phyloP scores from a whole-genome alignment of 352 stramenopile genomes.

The Blastocystis sp. region DNA sequence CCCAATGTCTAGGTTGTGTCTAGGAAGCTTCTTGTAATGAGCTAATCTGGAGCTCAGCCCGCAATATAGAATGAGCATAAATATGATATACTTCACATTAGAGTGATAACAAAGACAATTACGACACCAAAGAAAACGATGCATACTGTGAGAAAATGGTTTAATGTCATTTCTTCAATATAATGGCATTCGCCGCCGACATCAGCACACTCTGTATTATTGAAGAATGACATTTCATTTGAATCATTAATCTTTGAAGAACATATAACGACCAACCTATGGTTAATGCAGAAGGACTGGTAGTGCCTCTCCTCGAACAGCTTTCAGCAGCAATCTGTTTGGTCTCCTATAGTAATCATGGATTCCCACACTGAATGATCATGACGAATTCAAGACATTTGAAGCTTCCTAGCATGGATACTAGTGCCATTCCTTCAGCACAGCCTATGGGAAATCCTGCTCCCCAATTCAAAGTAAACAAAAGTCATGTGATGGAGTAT shows the following conservation, averaged over 20 bases:
- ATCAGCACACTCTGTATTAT: constrained; percentile 47
- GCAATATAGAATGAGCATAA: constrained; percentile 54
- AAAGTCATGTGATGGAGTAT: neutral
- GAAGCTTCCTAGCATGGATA: neutral
- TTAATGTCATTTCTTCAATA: constrained; percentile 41
- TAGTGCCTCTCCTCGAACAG: no score
- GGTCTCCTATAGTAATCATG: neutral
- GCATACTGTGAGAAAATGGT: constrained; percentile 46
- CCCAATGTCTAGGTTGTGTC: constrained; percentile 32
- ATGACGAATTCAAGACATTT: neutral
- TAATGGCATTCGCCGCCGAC: constrained; percentile 43
- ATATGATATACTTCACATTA: constrained; percentile 34
- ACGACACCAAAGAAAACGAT: constrained; percentile 40
- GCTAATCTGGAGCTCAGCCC: neutral
- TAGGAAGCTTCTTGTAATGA: constrained; percentile 61
- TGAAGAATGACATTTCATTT: constrained; percentile 16
- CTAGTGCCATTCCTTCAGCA: neutral
- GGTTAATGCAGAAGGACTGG: no score
- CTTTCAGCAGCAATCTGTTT: neutral
- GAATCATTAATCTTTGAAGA: neutral
- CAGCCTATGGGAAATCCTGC: neutral
- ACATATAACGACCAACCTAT: neutral
- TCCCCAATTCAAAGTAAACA: neutral
- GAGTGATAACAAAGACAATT: neutral
- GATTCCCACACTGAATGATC: neutral